Evolutionary conservation across 306 rosid species (phyloP).

Genomic region (Citrullus amarus): DNA sequence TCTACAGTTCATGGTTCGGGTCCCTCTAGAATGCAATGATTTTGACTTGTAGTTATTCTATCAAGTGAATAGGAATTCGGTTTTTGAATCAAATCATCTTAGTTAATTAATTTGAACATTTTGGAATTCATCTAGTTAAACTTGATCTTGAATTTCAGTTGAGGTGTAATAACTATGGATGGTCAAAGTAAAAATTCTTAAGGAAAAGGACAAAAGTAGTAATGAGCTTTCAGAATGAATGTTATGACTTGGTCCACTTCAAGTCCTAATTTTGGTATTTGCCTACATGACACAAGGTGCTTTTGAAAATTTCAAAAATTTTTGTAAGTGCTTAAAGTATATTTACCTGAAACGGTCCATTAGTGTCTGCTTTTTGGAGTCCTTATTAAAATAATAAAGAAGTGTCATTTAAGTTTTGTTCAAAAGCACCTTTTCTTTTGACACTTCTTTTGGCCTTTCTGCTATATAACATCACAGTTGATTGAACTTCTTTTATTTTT

Average conservation of each 20-base stretch:
- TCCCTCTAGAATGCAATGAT: neutral
- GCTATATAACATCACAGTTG: neutral
- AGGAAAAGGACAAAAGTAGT: neutral
- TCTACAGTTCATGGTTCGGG: neutral
- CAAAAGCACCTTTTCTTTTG: neutral
- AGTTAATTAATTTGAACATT: neutral
- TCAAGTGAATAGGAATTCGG: neutral
- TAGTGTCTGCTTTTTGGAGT: neutral
- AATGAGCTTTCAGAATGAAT: neutral
- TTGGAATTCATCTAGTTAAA: neutral
- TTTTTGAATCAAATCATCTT: neutral
- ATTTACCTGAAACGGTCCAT: neutral
- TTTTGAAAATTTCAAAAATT: neutral
- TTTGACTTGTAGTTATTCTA: neutral
- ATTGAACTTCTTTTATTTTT: neutral
- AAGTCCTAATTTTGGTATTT: neutral
- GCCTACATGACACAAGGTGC: neutral
- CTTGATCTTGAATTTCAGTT: neutral
- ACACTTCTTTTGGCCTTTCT: neutral
- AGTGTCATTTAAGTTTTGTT: neutral
- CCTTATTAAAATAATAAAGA: neutral
- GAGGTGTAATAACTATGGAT: neutral
- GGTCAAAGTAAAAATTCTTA: neutral
- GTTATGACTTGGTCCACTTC: neutral
- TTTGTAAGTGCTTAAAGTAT: neutral